phyloP scores from a whole-genome alignment of 306 rosid species.

The Citrullus mucosospermus region DNA sequence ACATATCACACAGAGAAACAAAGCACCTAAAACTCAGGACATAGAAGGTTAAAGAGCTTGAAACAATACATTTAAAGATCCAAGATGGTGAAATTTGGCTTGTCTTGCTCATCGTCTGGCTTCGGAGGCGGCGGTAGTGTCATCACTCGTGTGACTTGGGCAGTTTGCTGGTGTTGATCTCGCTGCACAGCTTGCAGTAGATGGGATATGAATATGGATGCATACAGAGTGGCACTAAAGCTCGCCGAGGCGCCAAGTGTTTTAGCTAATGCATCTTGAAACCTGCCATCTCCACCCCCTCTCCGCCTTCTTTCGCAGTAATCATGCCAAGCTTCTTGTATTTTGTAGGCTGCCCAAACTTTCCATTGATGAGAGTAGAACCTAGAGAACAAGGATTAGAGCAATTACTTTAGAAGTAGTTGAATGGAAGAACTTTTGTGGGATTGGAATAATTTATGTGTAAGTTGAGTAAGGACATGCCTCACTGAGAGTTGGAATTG shows the following conservation, averaged over 20 bases:
- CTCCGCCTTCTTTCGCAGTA: constrained; percentile 37
- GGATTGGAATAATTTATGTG: not conserved
- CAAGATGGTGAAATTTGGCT: constrained; percentile 39
- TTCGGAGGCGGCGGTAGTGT: constrained; percentile 42
- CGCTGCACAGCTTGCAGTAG: constrained; percentile 27
- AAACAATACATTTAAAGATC: not conserved
- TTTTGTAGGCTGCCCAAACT: constrained; percentile 55
- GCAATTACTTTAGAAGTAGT: not conserved
- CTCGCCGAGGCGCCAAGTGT: constrained; percentile 20
- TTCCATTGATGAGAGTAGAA: constrained; percentile 78
- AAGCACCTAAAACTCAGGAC: not conserved
- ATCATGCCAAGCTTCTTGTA: constrained; percentile 70
- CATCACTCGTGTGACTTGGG: constrained; percentile 20
- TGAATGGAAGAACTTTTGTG: not conserved
- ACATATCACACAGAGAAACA: not conserved
- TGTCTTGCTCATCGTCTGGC: constrained; percentile 34
- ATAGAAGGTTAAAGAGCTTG: not conserved
- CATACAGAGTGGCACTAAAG: constrained; percentile 50
- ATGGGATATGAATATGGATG: constrained; percentile 41
- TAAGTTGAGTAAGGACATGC: constrained; percentile 26
- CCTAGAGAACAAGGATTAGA: constrained; percentile 17
- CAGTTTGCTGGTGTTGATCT: constrained; percentile 3
- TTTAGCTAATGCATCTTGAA: constrained; percentile 30
- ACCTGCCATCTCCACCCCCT: constrained; percentile 35
- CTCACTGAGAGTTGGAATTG: constrained; percentile 62